These are phyloP conservation scores for Plantago rigida DNA, from an alignment of 305 asterid genomes.

Conservation along the genomic window DNA sequence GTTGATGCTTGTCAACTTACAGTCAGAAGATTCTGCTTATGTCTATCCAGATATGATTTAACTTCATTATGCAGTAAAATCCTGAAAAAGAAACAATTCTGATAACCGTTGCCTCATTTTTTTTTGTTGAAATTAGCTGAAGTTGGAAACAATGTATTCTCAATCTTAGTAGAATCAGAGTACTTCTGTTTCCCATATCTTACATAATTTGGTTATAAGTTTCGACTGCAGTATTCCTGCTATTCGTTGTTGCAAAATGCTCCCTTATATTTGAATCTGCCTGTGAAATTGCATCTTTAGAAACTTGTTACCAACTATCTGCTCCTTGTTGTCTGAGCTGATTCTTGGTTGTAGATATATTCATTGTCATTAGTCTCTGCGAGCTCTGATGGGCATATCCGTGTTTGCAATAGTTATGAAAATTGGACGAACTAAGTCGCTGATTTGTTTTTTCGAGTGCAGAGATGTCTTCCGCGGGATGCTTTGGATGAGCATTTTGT, in stretches of 20 bases:
- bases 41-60: neutral
- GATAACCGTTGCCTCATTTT: no score
- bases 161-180: no score
- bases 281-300: neutral
- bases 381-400: neutral
- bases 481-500: conserved; percentile 86
- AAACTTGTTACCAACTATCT: neutral
- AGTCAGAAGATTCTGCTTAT: neutral
- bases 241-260: conserved; percentile 4
- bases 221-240: neutral
- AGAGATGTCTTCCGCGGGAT: conserved; percentile 89
- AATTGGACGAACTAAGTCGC: conserved; percentile 15
- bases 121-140: no score
- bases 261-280: conserved; percentile 9
- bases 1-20: neutral
- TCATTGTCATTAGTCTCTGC: neutral
- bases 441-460: conserved; percentile 24
- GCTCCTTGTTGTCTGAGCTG: neutral
- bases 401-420: conserved; percentile 9
- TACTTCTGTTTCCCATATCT: neutral
- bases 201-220: neutral
- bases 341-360: neutral
- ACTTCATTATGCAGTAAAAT: neutral
- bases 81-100: no score
- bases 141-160: no score